Conservation (phyloP, 495 filamentous ascomycete species). For the Penicillium verhagenii region DNA sequence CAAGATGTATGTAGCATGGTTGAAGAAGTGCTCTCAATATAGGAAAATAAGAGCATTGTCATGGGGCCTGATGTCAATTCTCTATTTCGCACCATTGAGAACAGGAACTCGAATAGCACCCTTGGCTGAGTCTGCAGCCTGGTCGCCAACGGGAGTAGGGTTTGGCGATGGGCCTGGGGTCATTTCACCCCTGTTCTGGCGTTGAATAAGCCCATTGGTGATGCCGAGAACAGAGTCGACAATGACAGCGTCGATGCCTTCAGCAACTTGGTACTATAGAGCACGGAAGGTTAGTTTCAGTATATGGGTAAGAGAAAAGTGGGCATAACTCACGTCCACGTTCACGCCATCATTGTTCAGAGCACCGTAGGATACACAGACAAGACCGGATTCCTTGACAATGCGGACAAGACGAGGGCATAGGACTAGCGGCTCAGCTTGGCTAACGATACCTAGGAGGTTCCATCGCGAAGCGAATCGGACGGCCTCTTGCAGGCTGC, state of each 20-base stretch:
- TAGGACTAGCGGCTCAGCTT: constrained; percentile 79
- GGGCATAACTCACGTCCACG: constrained; percentile 64
- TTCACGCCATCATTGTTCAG: constrained; percentile 84
- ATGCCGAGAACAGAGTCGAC: constrained; percentile 90
- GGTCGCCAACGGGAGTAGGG: constrained; percentile 18
- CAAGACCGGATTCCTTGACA: constrained; percentile 91
- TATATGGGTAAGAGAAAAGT: neutral
- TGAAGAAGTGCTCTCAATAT: neutral
- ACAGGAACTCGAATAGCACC: constrained; percentile 32
- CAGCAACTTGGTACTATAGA: constrained; percentile 79
- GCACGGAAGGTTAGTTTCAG: neutral
- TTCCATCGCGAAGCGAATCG: constrained; percentile 95
- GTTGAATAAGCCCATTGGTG: constrained; percentile 63
- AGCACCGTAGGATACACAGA: constrained; percentile 91
- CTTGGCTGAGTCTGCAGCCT: constrained; percentile 14
- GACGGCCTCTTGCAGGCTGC: constrained; percentile 90
- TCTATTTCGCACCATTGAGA: constrained; percentile 27
- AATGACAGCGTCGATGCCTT: constrained; percentile 96
- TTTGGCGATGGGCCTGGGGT: constrained; percentile 28
- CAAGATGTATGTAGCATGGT: constrained; percentile 5
- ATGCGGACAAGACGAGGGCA: constrained; percentile 89
- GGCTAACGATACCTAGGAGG: constrained; percentile 82
- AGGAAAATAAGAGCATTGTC: too few relatives aligned
- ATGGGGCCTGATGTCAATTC: neutral
- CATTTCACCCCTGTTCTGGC: constrained; percentile 30